Evolutionary conservation across 352 stramenopile genomes (phyloP), one percentile per base, ranked within the genome.

Genomic region (Blastocystis sp.): DNA sequence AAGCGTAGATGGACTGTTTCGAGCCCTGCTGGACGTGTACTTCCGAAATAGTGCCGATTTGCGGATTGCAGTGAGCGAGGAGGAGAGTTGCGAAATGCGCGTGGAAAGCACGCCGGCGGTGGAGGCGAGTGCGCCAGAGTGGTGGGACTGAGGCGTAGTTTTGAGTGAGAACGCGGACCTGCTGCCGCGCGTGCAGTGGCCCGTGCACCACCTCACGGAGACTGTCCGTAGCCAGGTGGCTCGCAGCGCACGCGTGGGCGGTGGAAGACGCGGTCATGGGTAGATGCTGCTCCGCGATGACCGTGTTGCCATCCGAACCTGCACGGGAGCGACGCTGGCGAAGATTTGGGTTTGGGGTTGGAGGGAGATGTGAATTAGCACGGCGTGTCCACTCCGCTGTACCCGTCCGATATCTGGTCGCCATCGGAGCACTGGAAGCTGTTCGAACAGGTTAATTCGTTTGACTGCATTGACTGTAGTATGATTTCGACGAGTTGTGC

Each of bases 231-330:
- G n/a, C 0, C 38, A 41, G 28, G 56, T 84, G 3, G 41, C 19
- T 53, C 52, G 74, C 34, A 84, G 74, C 45, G 74, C 74, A 14
- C n/a, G 34, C 9, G 74, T 84, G 52, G 52, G 3, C 19, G 41
- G 19, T 0, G 10, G 7, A 19, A 14, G 34, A 5, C 38, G 1
- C 21, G 28, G 40, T 66, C 21, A 23, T 53, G 10, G n/a, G 4
- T 84, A 84, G 74, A 84, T 84, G 74, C 52, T 84, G 4, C 48
- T 84, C 38, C n/a, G 74, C 34, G 74, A 84, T 48, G 74, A 84
- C 3, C 74, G 74, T n/a, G 48, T 84, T 17, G 45, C 43, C 53
- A 38, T 17, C 28, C n/a, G 38, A 23, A 84, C 65, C 23, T 10
- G 67, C 5, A 67, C 4, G 10, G 74, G 74, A 69, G 52, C 66